Evolutionary conservation across 2,329 filamentous ascomycete genomes (phyloP).

Genomic region (Nigrospora oryzae): DNA sequence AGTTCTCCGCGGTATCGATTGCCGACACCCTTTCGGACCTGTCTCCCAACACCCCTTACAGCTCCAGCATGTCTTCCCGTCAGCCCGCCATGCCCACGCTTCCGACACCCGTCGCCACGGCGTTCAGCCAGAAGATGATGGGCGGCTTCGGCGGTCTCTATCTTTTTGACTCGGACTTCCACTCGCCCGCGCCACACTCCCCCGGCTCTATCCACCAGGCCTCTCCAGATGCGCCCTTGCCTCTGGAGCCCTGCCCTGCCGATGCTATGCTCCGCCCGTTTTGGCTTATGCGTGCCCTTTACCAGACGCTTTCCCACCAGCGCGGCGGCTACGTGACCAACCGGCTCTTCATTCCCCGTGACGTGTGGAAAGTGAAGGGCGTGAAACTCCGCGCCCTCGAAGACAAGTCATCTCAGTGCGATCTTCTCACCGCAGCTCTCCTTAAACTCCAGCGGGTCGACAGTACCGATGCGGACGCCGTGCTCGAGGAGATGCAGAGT

Average conservation of each 20-base stretch:
- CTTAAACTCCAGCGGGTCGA: conserved; percentile 78
- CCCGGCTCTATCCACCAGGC: conserved; percentile 58
- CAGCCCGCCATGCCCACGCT: conserved; percentile 51
- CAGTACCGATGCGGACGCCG: conserved; percentile 81
- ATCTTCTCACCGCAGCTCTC: conserved; percentile 81
- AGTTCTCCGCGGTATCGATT: conserved; percentile 56
- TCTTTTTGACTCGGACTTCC: conserved; percentile 77
- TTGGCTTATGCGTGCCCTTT: conserved; percentile 93
- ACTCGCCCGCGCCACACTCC: conserved; percentile 47
- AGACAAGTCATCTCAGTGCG: conserved; percentile 88
- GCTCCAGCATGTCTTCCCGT: conserved; percentile 52
- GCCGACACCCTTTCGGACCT: conserved; percentile 54
- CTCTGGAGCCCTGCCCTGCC: conserved; percentile 85
- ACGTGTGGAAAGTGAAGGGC: conserved; percentile 89
- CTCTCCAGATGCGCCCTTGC: conserved; percentile 59
- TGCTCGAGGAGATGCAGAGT: conserved; percentile 88
- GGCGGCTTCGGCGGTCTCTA: conserved; percentile 60
- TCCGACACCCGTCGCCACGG: conserved; percentile 58
- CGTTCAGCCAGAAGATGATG: conserved; percentile 50
- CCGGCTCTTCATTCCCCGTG: conserved; percentile 83
- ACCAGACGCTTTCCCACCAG: conserved; percentile 85
- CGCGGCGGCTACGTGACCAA: conserved; percentile 87
- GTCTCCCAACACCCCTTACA: conserved; percentile 68
- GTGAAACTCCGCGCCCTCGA: conserved; percentile 88
- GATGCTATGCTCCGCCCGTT: conserved; percentile 88